Conservation (phyloP, 2,329 filamentous ascomycete species). For the Malbranchea zuffiana region DNA sequence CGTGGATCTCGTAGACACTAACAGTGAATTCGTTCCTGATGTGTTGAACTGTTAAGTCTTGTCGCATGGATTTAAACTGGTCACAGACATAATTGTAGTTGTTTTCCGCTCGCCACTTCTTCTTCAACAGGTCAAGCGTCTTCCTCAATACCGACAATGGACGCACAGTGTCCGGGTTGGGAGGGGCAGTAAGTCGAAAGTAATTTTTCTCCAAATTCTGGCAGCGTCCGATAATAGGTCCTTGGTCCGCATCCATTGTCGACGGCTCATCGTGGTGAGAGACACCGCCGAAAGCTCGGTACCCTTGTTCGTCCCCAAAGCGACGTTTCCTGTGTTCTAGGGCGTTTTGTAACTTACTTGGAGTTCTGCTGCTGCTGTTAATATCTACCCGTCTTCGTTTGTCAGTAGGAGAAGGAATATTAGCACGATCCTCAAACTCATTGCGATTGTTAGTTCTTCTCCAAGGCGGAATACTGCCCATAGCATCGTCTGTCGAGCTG, state of each 20-base stretch:
- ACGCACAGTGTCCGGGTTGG: constrained; percentile 78
- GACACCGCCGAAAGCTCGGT: constrained; percentile 17
- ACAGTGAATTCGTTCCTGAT: constrained; percentile 96
- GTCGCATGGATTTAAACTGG: constrained; percentile 96
- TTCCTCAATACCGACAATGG: constrained; percentile 69
- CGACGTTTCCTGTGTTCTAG: constrained; percentile 83
- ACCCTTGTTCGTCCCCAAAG: constrained; percentile 55
- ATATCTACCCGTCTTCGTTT: constrained; percentile 41
- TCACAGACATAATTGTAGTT: constrained; percentile 98
- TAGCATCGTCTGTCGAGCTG: constrained; percentile 43
- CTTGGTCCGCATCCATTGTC: constrained; percentile 30
- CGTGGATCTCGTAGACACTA: constrained; percentile 92
- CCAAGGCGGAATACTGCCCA: constrained; percentile 55
- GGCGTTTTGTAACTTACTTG: constrained; percentile 83
- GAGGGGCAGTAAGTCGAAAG: constrained; percentile 81
- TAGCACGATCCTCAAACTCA: constrained; percentile 64
- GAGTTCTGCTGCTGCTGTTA: constrained; percentile 32
- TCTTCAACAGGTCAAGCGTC: constrained; percentile 78
- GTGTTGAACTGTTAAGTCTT: constrained; percentile 95
- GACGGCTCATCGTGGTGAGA: constrained; percentile 36
- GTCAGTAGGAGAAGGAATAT: constrained; percentile 46
- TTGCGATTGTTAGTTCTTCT: constrained; percentile 55
- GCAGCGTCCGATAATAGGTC: constrained; percentile 76
- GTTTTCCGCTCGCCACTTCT: constrained; percentile 85
- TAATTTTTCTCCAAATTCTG: constrained; percentile 84